Percentiles rank a stretch among this genome's conserved stretches.
Conservation (phyloP, 2,329 filamentous ascomycete genomes). For the Penicillium capsulatum region DNA sequence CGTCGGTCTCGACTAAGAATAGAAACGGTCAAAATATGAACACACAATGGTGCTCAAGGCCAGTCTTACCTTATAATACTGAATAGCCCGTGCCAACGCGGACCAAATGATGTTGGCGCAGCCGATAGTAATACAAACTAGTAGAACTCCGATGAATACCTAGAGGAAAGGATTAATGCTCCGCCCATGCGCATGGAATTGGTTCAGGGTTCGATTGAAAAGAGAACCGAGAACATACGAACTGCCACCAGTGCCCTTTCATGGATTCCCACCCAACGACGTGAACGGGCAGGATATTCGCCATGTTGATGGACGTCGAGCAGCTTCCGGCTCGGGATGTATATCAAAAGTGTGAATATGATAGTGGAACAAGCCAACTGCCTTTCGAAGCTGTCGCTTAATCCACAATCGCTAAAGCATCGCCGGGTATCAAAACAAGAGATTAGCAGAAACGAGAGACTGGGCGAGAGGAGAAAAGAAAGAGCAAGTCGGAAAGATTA, state of each 20-base stretch:
- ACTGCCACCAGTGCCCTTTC: slow-evolving; percentile 43
- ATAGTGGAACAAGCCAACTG: too few species aligned
- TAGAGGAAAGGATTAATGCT: slow-evolving; percentile 20
- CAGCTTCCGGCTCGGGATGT: too few species aligned
- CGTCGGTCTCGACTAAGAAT: slow-evolving; percentile 21
- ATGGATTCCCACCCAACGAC: slow-evolving; percentile 36
- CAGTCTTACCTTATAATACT: slow-evolving; percentile 28
- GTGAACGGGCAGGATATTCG: slow-evolving; percentile 26
- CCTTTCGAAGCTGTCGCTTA: too few species aligned
- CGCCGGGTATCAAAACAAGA: too few species aligned
- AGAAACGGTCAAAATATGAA: not conserved
- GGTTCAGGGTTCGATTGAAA: slow-evolving; percentile 5
- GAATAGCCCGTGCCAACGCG: slow-evolving; percentile 17
- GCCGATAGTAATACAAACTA: slow-evolving; percentile 29
- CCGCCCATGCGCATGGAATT: not conserved
- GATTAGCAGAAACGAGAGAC: too few species aligned
- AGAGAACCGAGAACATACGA: slow-evolving; percentile 29
- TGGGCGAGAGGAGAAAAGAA: too few species aligned
- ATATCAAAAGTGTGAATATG: not conserved
- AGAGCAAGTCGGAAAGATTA: too few species aligned
- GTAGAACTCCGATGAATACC: slow-evolving; percentile 35
- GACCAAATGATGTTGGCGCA: slow-evolving; percentile 30
- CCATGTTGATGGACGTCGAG: slow-evolving; percentile 25
- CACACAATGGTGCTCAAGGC: too few species aligned
- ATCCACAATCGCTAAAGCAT: too few species aligned